phyloP scores from a whole-genome alignment of 2,329 filamentous ascomycete species.

The Cryphonectria parasitica region DNA sequence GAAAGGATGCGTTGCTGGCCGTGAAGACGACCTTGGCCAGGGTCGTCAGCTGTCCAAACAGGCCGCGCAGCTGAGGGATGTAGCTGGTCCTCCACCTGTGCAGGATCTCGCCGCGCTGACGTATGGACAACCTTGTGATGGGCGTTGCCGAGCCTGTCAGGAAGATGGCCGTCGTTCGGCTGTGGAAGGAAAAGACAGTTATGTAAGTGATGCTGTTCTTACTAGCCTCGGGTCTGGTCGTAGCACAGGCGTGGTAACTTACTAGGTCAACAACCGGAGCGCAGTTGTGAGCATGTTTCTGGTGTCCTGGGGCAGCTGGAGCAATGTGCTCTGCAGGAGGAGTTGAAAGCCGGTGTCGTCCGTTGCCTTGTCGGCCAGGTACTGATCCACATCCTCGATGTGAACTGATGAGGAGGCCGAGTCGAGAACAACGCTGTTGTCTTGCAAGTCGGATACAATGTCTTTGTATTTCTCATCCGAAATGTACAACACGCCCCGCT shows the following conservation, averaged over 20 bases:
- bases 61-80: conserved; percentile 48
- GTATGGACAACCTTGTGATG: conserved; percentile 22
- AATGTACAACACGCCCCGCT: conserved; percentile 25
- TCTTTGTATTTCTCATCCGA: conserved; percentile 28
- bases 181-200: background rate
- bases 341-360: conserved; percentile 30
- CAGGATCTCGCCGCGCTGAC: conserved; percentile 40
- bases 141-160: conserved; percentile 27
- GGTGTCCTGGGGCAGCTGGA: conserved; percentile 29
- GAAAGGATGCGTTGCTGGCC: conserved; percentile 49
- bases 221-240: background rate
- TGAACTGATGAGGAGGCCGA: background rate
- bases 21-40: conserved; percentile 50
- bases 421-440: conserved; percentile 21
- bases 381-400: conserved; percentile 31
- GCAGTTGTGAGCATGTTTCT: conserved; percentile 27
- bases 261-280: conserved; percentile 31
- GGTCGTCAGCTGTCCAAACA: conserved; percentile 49
- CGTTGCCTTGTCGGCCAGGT: conserved; percentile 33
- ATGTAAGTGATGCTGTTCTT: background rate
- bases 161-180: conserved; percentile 19
- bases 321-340: conserved; percentile 31
- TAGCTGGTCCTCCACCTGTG: conserved; percentile 51
- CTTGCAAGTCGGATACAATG: conserved; percentile 16
- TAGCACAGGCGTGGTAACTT: background rate